These are phyloP conservation scores for Akebia trifoliata DNA, from an alignment of 164 flowering plant species.

Conservation along the genomic window DNA sequence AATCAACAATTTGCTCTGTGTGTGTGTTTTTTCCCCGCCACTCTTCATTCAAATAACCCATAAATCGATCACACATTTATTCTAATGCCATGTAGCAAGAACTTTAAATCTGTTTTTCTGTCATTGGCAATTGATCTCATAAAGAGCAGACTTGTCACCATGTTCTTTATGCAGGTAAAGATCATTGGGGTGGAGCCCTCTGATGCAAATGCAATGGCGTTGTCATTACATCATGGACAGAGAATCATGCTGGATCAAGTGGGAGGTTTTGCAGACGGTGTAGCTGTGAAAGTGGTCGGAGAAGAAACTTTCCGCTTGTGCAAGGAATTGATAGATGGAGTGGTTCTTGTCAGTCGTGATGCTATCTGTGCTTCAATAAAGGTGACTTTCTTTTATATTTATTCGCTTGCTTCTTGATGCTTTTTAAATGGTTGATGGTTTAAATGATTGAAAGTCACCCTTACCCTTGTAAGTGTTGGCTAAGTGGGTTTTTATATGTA, in stretches of 20 bases:
- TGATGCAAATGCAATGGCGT: constrained; percentile 99
- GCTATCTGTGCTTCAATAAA: constrained; percentile 98
- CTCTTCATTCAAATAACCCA: too few species aligned
- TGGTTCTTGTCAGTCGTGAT: constrained; percentile 95
- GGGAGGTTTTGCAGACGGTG: constrained; percentile 99
- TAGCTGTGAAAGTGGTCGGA: constrained; percentile 96
- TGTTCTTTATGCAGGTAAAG: constrained; percentile 70
- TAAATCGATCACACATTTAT: too few species aligned
- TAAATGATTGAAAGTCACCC: too few species aligned
- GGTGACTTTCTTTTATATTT: constrained; percentile 30
- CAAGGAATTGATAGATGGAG: constrained; percentile 85
- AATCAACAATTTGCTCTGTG: too few species aligned
- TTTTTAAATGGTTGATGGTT: too few species aligned
- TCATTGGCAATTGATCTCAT: too few species aligned
- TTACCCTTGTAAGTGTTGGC: too few species aligned
- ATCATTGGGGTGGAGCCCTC: constrained; percentile 95
- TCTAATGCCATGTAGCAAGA: too few species aligned
- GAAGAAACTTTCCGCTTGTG: constrained; percentile 89
- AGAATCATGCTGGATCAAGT: constrained; percentile 82
- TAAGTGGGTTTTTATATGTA: too few species aligned
- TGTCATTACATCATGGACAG: constrained; percentile 84
- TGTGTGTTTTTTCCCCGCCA: too few species aligned
- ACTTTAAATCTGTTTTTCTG: too few species aligned
- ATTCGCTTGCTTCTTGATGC: background rate
- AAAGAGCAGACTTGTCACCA: too few species aligned